Evolutionary conservation across 2,329 filamentous ascomycete species (phyloP).

Genomic region (Aspergillus alliaceus): DNA sequence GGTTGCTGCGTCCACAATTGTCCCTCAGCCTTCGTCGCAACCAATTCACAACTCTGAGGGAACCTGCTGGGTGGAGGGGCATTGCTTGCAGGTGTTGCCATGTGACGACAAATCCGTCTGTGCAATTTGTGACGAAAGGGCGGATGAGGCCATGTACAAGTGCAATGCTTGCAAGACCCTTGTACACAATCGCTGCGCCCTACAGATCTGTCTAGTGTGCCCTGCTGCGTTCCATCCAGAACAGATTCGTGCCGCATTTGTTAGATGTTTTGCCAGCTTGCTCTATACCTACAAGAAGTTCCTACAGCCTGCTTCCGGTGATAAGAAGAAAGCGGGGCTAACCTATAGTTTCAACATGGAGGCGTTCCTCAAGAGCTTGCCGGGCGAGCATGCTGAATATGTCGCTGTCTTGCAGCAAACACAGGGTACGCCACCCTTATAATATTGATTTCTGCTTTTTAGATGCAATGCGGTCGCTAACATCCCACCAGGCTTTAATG

Average conservation of each 20-base stretch:
- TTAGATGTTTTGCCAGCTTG: constrained; percentile 67
- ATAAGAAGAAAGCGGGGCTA: constrained; percentile 63
- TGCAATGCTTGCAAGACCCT: constrained; percentile 50
- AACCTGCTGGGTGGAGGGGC: constrained; percentile 49
- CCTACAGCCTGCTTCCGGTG: constrained; percentile 58
- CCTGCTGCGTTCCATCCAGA: constrained; percentile 67
- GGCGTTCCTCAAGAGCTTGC: constrained; percentile 63
- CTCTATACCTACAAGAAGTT: constrained; percentile 69
- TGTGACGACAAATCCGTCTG: constrained; percentile 47
- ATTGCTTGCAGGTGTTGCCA: constrained; percentile 47
- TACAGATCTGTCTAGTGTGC: constrained; percentile 64
- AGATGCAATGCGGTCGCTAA: constrained; percentile 12
- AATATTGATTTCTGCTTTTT: neutral
- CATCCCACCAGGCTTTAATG: constrained; percentile 53
- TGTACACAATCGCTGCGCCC: constrained; percentile 60
- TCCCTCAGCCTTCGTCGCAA: constrained; percentile 43
- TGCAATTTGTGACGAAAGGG: constrained; percentile 55
- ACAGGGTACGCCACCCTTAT: constrained; percentile 47
- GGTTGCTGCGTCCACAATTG: constrained; percentile 51
- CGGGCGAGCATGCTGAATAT: constrained; percentile 64
- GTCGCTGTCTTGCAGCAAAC: constrained; percentile 64
- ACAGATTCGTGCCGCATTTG: constrained; percentile 67
- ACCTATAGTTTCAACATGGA: constrained; percentile 67
- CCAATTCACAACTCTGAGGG: constrained; percentile 42
- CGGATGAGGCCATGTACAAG: constrained; percentile 57